These are phyloP conservation scores for Gracilariopsis chorda DNA, from an alignment of 23 red algal genomes.

Conservation along the genomic window DNA sequence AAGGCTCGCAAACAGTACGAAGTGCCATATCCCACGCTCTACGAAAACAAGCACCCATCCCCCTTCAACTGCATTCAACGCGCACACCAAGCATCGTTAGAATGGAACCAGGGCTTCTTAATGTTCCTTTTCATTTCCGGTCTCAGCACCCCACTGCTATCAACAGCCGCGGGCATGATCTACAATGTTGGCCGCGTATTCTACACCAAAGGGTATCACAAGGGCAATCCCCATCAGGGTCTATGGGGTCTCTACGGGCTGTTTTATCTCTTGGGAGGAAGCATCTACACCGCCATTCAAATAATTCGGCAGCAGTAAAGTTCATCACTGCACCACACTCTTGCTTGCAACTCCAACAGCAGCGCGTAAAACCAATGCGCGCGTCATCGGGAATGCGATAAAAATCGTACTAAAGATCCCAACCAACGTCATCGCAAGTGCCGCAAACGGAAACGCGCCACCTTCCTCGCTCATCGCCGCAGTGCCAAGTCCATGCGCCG, in stretches of 20 bases:
- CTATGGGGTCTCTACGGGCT: constrained; percentile 76
- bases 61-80: constrained; percentile 78
- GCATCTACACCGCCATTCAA: constrained; percentile 56
- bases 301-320: constrained; percentile 13
- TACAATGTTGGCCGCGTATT: constrained; percentile 77
- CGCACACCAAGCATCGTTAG: constrained; percentile 79
- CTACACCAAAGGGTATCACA: constrained; percentile 76
- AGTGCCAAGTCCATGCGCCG: constrained; percentile 93
- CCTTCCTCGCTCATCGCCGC: constrained; percentile 85
- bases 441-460: constrained; percentile 89
- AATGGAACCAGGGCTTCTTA: constrained; percentile 72
- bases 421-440: constrained; percentile 91
- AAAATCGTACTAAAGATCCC: constrained; percentile 81
- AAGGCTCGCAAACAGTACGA: constrained; percentile 62
- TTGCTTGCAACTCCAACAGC: constrained; percentile 37
- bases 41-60: constrained; percentile 80
- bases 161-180: constrained; percentile 56
- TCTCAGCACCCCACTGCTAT: constrained; percentile 53
- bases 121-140: constrained; percentile 69
- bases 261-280: constrained; percentile 54
- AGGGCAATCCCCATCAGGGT: constrained; percentile 74
- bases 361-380: constrained; percentile 52
- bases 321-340: neutral
- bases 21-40: constrained; percentile 71
- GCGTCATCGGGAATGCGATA: constrained; percentile 53